A percentile compares a stretch with the other conserved stretches of the same genome.
These are phyloP conservation scores for Paecilomyces dactylethromorphus DNA, from an alignment of 2,329 filamentous ascomycete species.

Conservation along the genomic window DNA sequence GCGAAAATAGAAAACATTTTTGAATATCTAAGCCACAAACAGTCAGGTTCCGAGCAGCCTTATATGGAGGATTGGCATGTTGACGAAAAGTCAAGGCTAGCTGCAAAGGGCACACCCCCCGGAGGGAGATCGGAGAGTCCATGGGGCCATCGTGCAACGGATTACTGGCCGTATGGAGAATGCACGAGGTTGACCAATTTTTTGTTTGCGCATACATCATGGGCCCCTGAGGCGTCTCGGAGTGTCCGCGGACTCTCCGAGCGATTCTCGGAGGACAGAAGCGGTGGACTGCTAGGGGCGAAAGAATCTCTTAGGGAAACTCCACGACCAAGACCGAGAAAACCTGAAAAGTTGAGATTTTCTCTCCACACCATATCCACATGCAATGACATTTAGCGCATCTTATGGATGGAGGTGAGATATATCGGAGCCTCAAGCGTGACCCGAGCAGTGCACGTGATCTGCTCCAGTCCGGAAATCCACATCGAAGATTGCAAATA, in stretches of 20 bases:
- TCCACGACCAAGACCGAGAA: neutral
- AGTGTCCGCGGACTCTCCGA: conserved; percentile 19
- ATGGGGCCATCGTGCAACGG: neutral
- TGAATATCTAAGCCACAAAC: neutral
- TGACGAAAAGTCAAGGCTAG: neutral
- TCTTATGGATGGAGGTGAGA: neutral
- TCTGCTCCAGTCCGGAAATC: neutral
- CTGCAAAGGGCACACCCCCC: neutral
- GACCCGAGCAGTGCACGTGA: neutral
- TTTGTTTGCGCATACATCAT: neutral
- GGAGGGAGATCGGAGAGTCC: neutral
- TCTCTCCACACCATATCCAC: neutral
- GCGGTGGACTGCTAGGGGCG: neutral
- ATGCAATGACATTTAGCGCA: conserved; percentile 1
- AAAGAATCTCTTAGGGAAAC: neutral
- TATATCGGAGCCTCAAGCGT: neutral
- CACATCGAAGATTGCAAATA: neutral
- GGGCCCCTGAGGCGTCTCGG: conserved; percentile 7
- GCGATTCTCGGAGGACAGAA: neutral
- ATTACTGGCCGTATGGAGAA: neutral
- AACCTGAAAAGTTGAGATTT: neutral
- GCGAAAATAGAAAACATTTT: neutral
- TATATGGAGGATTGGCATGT: neutral
- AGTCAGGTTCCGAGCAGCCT: neutral
- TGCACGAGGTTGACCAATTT: neutral